These are phyloP conservation scores for Lactarius indigo DNA, from an alignment of 768 basidiomycete species.

Conservation along the genomic window DNA sequence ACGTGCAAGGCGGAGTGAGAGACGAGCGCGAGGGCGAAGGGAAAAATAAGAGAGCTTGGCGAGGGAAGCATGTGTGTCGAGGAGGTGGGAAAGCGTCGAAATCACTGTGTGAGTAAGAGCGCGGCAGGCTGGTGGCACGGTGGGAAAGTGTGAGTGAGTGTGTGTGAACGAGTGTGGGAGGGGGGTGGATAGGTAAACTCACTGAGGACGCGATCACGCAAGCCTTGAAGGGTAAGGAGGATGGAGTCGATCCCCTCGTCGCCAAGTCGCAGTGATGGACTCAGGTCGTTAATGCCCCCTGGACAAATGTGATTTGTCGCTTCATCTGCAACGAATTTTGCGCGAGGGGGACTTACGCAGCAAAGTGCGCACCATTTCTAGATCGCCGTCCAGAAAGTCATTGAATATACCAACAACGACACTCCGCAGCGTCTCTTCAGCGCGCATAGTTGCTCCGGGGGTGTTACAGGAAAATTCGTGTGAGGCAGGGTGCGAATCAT, in stretches of 20 bases:
- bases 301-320: slow-evolving; percentile 6
- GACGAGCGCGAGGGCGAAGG: slow-evolving; percentile 66
- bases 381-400: slow-evolving; percentile 82
- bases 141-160: slow-evolving; percentile 13
- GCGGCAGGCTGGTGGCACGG: slow-evolving; percentile 54
- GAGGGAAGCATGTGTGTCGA: slow-evolving; percentile 77
- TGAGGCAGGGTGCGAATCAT: slow-evolving; percentile 55
- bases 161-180: background rate
- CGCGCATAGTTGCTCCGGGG: slow-evolving; percentile 48
- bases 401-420: slow-evolving; percentile 73
- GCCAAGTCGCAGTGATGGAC: slow-evolving; percentile 70
- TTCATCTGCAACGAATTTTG: slow-evolving; percentile 2
- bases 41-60: slow-evolving; percentile 75
- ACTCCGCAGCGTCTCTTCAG: slow-evolving; percentile 76
- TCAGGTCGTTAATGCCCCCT: slow-evolving; percentile 79
- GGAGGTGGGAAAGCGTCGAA: slow-evolving; percentile 67
- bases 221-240: slow-evolving; percentile 61
- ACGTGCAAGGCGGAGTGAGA: slow-evolving; percentile 73
- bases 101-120: slow-evolving; percentile 74
- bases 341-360: slow-evolving; percentile 49
- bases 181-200: slow-evolving; percentile 29
- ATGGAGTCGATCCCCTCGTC: slow-evolving; percentile 78
- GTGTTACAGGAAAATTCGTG: slow-evolving; percentile 50
- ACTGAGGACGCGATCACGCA: slow-evolving; percentile 77
- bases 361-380: slow-evolving; percentile 77